Evolutionary conservation across 2,329 filamentous ascomycete species (phyloP).

Genomic region (Penicillium glabrum): DNA sequence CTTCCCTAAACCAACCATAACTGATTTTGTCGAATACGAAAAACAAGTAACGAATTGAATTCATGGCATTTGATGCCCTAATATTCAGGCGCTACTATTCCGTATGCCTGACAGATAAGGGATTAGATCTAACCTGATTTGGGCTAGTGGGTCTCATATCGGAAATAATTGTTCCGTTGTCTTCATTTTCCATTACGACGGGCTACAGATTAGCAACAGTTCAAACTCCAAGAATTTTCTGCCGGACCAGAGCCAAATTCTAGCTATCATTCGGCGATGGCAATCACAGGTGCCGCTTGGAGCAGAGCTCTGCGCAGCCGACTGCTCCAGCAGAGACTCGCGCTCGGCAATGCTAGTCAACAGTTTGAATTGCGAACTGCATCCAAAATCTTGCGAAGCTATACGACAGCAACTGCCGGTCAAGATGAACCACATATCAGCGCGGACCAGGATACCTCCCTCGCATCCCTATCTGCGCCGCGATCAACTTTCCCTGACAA

Average conservation of each 20-base stretch:
- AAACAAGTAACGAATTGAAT: too few relatives aligned
- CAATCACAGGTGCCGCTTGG: slow-evolving; percentile 14
- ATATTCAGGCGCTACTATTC: background rate
- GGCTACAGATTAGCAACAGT: background rate
- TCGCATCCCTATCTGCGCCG: background rate
- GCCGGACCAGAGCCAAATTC: background rate
- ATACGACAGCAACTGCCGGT: background rate
- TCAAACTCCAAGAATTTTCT: background rate
- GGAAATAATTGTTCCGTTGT: background rate
- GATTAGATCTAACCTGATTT: background rate
- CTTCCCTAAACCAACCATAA: too few relatives aligned
- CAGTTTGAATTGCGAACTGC: background rate
- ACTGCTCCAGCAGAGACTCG: slow-evolving; percentile 8
- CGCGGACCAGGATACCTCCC: background rate
- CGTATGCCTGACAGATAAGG: background rate
- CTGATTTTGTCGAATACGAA: too few relatives aligned
- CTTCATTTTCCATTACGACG: background rate
- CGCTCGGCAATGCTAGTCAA: background rate
- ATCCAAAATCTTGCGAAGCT: background rate
- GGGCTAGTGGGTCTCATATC: background rate
- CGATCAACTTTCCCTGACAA: background rate
- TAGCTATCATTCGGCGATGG: slow-evolving; percentile 8
- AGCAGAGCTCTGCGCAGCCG: slow-evolving; percentile 24
- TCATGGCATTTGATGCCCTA: background rate
- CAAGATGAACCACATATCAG: background rate